A percentile compares a stretch with the other conserved stretches of the same genome.
Conservation (phyloP, 257 asterid genomes). For the Striga asiatica region DNA sequence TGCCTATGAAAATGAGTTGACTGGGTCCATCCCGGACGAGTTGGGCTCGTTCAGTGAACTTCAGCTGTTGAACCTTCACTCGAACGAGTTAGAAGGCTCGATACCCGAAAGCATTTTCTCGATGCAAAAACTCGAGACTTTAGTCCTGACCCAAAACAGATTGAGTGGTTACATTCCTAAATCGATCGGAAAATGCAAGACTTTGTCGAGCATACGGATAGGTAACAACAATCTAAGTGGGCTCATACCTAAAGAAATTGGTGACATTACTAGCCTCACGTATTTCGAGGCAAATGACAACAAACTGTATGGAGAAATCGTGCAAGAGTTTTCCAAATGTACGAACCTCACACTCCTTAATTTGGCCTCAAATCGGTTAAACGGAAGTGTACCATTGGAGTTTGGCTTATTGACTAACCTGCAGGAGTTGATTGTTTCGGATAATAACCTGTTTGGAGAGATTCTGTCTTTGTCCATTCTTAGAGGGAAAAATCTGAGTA, state of each 20-base stretch:
- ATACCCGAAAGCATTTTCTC: slow-evolving; percentile 77
- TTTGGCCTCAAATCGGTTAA: slow-evolving; percentile 69
- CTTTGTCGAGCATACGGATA: slow-evolving; percentile 70
- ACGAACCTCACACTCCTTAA: slow-evolving; percentile 73
- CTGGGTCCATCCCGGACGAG: slow-evolving; percentile 58
- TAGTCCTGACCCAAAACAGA: slow-evolving; percentile 77
- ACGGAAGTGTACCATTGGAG: slow-evolving; percentile 67
- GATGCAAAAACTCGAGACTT: slow-evolving; percentile 47
- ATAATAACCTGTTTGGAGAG: slow-evolving; percentile 57
- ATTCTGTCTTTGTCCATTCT: slow-evolving; percentile 58
- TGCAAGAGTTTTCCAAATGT: slow-evolving; percentile 61
- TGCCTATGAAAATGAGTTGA: slow-evolving; percentile 78
- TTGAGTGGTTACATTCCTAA: slow-evolving; percentile 52
- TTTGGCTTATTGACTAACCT: slow-evolving; percentile 58
- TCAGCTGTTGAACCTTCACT: slow-evolving; percentile 66
- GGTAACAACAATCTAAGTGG: slow-evolving; percentile 74
- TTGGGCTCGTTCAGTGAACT: slow-evolving; percentile 58
- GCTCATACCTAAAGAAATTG: slow-evolving; percentile 59
- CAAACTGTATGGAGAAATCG: slow-evolving; percentile 75
- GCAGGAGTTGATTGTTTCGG: slow-evolving; percentile 81
- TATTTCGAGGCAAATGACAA: slow-evolving; percentile 88
- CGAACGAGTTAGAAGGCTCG: slow-evolving; percentile 65
- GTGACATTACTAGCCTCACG: slow-evolving; percentile 75
- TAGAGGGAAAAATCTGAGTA: slow-evolving; percentile 61
- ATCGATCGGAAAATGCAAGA: slow-evolving; percentile 58